A percentile compares a stretch with the other conserved stretches of the same genome.
Conservation (phyloP, 768 basidiomycete species). For the Tulasnella sp. region DNA sequence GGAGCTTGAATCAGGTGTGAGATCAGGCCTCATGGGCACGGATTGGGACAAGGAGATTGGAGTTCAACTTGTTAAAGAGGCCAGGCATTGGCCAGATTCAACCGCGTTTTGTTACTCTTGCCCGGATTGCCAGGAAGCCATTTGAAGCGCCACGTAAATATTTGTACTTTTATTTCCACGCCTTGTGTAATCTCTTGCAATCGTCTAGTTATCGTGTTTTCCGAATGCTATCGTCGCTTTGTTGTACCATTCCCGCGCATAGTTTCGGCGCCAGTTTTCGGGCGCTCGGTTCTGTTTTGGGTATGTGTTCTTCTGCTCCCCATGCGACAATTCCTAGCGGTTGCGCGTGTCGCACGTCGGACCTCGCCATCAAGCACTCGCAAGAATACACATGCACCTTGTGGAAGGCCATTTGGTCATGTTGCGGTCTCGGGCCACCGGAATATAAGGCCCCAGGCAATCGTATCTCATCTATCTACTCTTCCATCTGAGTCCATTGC, state of each 20-base stretch:
- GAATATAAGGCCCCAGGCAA: not conserved
- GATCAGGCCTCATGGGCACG: not conserved
- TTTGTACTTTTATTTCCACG: not conserved
- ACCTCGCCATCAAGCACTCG: not conserved
- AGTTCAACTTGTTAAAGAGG: not conserved
- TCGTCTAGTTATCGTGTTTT: not conserved
- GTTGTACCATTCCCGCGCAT: not conserved
- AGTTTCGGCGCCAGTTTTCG: not conserved
- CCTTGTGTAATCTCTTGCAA: not conserved
- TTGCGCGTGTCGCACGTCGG: conserved; percentile 2
- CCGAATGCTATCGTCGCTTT: not conserved
- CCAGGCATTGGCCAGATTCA: not conserved
- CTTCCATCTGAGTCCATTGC: conserved; percentile 11
- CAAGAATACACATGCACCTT: not conserved
- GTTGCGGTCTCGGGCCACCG: not conserved
- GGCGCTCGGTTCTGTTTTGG: conserved; percentile 2
- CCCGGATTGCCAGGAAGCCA: not conserved
- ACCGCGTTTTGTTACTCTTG: not conserved
- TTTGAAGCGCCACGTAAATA: not conserved
- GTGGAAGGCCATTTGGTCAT: conserved; percentile 17
- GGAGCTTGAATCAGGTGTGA: not conserved
- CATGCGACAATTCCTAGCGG: not conserved
- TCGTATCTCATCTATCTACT: conserved; percentile 11
- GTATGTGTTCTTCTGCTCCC: not conserved
- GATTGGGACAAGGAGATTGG: not conserved